phyloP scores from a whole-genome alignment of 441 rosid genomes.

The Melianthus villosus region DNA sequence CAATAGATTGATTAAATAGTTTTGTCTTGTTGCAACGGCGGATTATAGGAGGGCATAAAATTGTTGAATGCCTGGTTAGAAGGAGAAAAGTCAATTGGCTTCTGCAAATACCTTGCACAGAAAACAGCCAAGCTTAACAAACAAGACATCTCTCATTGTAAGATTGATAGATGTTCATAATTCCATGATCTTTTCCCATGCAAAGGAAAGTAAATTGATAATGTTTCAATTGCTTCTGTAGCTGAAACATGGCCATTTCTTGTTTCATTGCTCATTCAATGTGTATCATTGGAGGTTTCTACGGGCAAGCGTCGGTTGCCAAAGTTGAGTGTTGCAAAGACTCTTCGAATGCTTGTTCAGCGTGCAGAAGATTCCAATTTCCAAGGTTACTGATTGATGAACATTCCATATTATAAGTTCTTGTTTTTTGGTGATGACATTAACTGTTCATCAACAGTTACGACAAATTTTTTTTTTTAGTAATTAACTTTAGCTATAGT shows the following conservation, averaged over 20 bases:
- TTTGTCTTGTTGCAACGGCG: background rate
- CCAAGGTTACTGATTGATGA: conserved; percentile 32
- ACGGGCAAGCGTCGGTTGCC: conserved; percentile 54
- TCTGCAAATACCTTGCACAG: conserved; percentile 54
- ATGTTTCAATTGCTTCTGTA: conserved; percentile 23
- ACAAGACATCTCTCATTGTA: conserved; percentile 62
- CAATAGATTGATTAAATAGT: too few species aligned
- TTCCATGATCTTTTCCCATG: background rate
- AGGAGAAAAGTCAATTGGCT: conserved; percentile 44
- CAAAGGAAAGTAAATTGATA: conserved; percentile 10
- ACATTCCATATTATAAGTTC: background rate
- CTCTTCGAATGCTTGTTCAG: conserved; percentile 53
- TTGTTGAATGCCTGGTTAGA: conserved; percentile 73
- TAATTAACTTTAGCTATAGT: too few species aligned
- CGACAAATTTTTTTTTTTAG: too few species aligned
- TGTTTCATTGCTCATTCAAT: conserved; percentile 42
- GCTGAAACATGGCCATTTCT: conserved; percentile 93
- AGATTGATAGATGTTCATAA: conserved; percentile 9
- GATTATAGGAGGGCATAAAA: conserved; percentile 62
- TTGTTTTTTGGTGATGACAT: background rate
- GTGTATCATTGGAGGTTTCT: conserved; percentile 62
- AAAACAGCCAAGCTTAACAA: conserved; percentile 48
- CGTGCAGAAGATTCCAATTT: conserved; percentile 52
- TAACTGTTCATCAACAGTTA: too few species aligned
- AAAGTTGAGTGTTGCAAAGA: conserved; percentile 48